Evolutionary conservation across 2,329 filamentous ascomycete species (phyloP).

Genomic region (Alternaria triticina): DNA sequence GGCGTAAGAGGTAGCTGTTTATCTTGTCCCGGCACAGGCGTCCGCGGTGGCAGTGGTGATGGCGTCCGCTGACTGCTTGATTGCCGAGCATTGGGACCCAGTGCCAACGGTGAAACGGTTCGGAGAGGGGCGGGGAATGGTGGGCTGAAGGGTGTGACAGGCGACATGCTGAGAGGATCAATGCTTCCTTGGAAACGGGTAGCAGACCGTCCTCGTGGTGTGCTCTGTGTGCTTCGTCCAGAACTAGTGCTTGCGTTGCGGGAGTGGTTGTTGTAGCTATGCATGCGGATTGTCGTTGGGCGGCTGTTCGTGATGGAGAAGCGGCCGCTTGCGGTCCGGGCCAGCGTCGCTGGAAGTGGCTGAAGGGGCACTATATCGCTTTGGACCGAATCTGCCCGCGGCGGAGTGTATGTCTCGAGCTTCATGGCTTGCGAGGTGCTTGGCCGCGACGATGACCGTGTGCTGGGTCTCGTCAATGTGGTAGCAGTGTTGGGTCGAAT

Average conservation of each 20-base stretch:
- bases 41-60: slow-evolving; percentile 5
- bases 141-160: slow-evolving; percentile 19
- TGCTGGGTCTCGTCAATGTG: neutral
- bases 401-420: neutral
- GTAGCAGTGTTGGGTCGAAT: neutral
- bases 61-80: slow-evolving; percentile 13
- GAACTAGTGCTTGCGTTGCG: slow-evolving; percentile 17
- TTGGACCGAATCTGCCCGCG: neutral
- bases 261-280: slow-evolving; percentile 14
- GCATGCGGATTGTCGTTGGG: neutral
- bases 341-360: slow-evolving; percentile 12
- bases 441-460: neutral
- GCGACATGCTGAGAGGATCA: slow-evolving; percentile 29
- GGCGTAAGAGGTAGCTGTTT: slow-evolving; percentile 44
- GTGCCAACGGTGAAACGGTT: slow-evolving; percentile 15
- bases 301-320: slow-evolving; percentile 3
- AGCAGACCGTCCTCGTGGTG: slow-evolving; percentile 1
- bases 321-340: slow-evolving; percentile 14
- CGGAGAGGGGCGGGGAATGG: slow-evolving; percentile 21
- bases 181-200: slow-evolving; percentile 15
- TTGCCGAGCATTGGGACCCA: slow-evolving; percentile 9
- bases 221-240: slow-evolving; percentile 2
- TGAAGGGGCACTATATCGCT: slow-evolving; percentile 2
- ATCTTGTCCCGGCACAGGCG: slow-evolving; percentile 15
- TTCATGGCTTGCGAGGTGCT: neutral